Percentiles rank a stretch among this genome's conserved stretches.
Evolutionary conservation across 768 basidiomycete genomes (phyloP).

Genomic region (Nidula microcarpa): DNA sequence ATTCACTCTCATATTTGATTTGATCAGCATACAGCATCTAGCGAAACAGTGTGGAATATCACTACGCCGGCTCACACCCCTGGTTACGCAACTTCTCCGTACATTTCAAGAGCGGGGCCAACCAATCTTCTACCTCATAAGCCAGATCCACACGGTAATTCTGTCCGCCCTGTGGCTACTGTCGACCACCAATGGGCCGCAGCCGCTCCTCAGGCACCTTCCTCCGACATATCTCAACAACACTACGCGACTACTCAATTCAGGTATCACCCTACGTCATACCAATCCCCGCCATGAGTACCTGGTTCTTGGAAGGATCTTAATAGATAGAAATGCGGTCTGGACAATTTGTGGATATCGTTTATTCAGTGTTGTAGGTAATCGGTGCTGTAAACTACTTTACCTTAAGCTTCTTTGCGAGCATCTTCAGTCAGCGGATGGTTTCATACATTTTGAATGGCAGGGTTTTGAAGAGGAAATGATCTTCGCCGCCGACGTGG

Average conservation of each 20-base stretch:
- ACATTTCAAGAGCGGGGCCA: background rate
- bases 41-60: constrained; percentile 17
- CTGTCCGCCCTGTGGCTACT: background rate
- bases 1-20: background rate
- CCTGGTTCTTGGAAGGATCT: constrained; percentile 3
- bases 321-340: background rate
- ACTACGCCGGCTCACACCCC: constrained; percentile 13
- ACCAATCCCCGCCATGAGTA: constrained; percentile 19
- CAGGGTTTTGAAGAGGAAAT: constrained; percentile 63
- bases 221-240: constrained; percentile 11
- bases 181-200: constrained; percentile 2
- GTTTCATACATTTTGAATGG: constrained; percentile 76
- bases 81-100: constrained; percentile 10
- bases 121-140: background rate
- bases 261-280: constrained; percentile 27
- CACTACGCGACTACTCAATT: constrained; percentile 22
- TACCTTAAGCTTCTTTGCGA: constrained; percentile 7
- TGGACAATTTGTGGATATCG: background rate
- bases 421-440: constrained; percentile 48
- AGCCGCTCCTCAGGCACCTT: constrained; percentile 4
- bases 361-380: background rate
- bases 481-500: constrained; percentile 56
- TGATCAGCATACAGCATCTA: constrained; percentile 14
- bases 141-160: background rate
- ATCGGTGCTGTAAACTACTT: background rate